A percentile compares a stretch with the other conserved stretches of the same genome.
Evolutionary conservation across 2,329 filamentous ascomycete genomes (phyloP).

Genomic region (Alternaria longipes): DNA sequence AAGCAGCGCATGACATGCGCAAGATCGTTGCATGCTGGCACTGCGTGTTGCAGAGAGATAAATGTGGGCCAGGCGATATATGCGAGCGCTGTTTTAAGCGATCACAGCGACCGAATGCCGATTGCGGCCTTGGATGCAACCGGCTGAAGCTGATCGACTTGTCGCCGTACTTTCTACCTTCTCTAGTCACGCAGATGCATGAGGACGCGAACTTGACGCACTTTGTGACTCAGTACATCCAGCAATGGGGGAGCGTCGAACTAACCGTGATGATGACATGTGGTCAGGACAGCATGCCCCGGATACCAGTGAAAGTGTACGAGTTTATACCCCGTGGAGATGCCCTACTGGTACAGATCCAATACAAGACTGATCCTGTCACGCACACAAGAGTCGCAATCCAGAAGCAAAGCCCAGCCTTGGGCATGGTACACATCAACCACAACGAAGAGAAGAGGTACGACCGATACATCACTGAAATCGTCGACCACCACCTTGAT

Average conservation of each 20-base stretch:
- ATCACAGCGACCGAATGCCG: slow-evolving; percentile 49
- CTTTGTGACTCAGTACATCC: slow-evolving; percentile 51
- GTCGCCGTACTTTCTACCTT: slow-evolving; percentile 55
- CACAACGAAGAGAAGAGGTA: slow-evolving; percentile 56
- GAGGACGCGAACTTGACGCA: slow-evolving; percentile 55
- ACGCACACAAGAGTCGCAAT: slow-evolving; percentile 45
- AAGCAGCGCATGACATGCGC: slow-evolving; percentile 57
- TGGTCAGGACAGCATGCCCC: slow-evolving; percentile 53
- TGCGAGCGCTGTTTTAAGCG: slow-evolving; percentile 54
- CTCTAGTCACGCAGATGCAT: slow-evolving; percentile 53
- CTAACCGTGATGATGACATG: slow-evolving; percentile 56
- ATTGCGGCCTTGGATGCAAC: slow-evolving; percentile 56
- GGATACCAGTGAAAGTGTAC: slow-evolving; percentile 56
- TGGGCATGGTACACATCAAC: slow-evolving; percentile 58
- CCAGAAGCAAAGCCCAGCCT: slow-evolving; percentile 55
- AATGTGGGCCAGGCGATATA: slow-evolving; percentile 53
- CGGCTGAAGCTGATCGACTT: slow-evolving; percentile 58
- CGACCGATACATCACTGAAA: slow-evolving; percentile 56
- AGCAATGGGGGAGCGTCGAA: slow-evolving; percentile 47
- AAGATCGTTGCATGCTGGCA: slow-evolving; percentile 59
- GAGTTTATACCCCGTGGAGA: slow-evolving; percentile 56
- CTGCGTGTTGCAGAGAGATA: slow-evolving; percentile 59
- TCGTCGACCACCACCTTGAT: slow-evolving; percentile 53
- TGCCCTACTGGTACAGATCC: slow-evolving; percentile 53
- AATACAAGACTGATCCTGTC: slow-evolving; percentile 52